Percentiles rank a stretch among this genome's conserved stretches.
Conservation (phyloP, 2,329 filamentous ascomycete genomes). For the Colletotrichum viniferum region DNA sequence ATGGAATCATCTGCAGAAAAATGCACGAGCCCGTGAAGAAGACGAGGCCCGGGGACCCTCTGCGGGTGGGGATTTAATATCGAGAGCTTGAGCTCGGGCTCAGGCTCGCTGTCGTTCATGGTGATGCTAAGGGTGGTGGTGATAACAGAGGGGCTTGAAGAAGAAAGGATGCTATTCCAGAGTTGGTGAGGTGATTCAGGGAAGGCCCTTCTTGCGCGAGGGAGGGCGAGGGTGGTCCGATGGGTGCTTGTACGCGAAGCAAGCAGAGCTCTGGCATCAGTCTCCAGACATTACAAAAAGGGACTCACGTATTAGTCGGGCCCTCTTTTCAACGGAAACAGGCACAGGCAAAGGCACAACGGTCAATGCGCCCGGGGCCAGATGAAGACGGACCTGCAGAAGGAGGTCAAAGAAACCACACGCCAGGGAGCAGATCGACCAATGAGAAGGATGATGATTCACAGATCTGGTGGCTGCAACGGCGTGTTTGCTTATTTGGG, state of each 20-base stretch:
- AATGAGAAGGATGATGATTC: constrained; percentile 23
- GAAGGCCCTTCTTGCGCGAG: neutral
- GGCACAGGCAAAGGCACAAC: neutral
- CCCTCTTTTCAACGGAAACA: constrained; percentile 13
- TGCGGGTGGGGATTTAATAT: constrained; percentile 50
- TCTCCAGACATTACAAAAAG: neutral
- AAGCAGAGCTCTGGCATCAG: neutral
- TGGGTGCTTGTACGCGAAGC: neutral
- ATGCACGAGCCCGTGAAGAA: constrained; percentile 65
- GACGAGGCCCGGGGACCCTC: constrained; percentile 44
- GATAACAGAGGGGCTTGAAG: neutral
- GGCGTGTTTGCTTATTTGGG: constrained; percentile 4
- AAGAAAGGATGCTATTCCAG: neutral
- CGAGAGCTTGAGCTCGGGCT: constrained; percentile 34
- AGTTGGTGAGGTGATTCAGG: neutral
- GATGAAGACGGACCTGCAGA: constrained; percentile 18
- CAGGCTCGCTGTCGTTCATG: neutral
- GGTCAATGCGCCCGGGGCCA: constrained; percentile 6
- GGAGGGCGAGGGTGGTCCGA: neutral
- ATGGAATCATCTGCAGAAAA: constrained; percentile 32
- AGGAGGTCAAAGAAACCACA: constrained; percentile 11
- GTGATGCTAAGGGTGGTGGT: neutral
- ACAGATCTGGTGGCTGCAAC: constrained; percentile 20
- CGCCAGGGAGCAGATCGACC: neutral
- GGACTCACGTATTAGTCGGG: constrained; percentile 15